These are phyloP conservation scores for Neofusicoccum kwambonambiense DNA, from an alignment of 2,329 filamentous ascomycete genomes.

Conservation along the genomic window DNA sequence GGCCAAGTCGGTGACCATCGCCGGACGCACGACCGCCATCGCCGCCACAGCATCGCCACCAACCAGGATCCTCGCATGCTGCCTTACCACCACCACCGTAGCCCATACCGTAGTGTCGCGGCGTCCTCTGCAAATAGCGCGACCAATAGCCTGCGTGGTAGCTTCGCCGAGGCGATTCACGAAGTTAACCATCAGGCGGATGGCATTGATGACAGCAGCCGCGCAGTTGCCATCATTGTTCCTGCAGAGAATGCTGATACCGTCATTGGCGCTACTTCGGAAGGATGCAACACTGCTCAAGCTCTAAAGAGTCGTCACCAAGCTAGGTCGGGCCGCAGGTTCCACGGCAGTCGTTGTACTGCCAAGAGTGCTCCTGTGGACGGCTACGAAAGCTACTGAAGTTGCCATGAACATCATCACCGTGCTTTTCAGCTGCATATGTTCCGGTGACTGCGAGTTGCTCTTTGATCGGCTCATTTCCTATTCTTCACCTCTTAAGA, in stretches of 20 bases:
- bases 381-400: background rate
- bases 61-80: constrained; percentile 29
- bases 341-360: background rate
- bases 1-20: background rate
- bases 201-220: background rate
- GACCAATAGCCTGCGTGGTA: background rate
- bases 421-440: background rate
- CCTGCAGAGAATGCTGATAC: background rate
- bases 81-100: constrained; percentile 15
- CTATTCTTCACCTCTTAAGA: background rate
- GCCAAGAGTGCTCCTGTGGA: background rate
- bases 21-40: background rate
- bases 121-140: constrained; percentile 9
- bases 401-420: too few relatives aligned
- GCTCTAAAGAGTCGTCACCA: background rate
- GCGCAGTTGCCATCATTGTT: background rate
- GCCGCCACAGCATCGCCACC: constrained; percentile 26
- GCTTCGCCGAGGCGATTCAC: background rate
- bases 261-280: background rate
- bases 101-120: background rate
- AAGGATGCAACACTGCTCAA: background rate
- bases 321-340: background rate
- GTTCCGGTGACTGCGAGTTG: background rate
- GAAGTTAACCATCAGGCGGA: background rate
- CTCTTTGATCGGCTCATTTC: background rate